Base-by-base conservation (phyloP, 73 alveolate species). In the Paramecium pentaurelia region DNA sequence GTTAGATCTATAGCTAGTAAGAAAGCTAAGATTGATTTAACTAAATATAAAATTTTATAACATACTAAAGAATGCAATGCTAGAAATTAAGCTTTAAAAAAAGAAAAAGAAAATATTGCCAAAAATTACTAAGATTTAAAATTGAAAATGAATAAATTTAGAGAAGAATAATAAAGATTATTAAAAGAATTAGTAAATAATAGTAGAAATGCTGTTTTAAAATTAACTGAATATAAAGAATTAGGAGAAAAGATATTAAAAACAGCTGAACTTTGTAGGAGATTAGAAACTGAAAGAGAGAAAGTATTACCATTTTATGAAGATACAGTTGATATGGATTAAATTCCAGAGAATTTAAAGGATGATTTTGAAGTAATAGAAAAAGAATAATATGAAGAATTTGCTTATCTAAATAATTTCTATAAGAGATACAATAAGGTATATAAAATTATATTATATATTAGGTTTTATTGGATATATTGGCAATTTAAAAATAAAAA, bases 261-360 rank as follows among this genome's bases (percentile, higher is more conserved):
- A 93, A 95, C 98, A 42, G 99, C 99, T n/a, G 99, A 98, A 93
- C 95, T 98, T 18, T 97, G 99, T 77, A 94, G 99, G 60, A 96
- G 98, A 90, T 96, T 98, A 40, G 99, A 98, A 92, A 98, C 99
- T 42, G 99, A 98, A 85, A 97, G 95, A 90, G 99, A 98, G 93
- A 98, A 98, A 90, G 99, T 98, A n/a, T 93, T 98, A 14, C 99
- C 99, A 16, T 98, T 97, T 95, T 98, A 96, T 95, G 97, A 98
- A 73, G 93, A 97, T 54, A 98, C 98, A 10, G 99, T 95, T 88
- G 95, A 94, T 42, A 92, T 86, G 75, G 99, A 96, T 77, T 98
- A 97, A 51, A 93, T 94, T 34, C 97, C 97, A 9, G 99, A 96
- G n/a, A 89, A 96, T 40, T 88, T 88, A n/a, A 71, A 95, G 37